Evolutionary conservation across 2,329 filamentous ascomycete species (phyloP).

Genomic region (Claviceps fusiformis): DNA sequence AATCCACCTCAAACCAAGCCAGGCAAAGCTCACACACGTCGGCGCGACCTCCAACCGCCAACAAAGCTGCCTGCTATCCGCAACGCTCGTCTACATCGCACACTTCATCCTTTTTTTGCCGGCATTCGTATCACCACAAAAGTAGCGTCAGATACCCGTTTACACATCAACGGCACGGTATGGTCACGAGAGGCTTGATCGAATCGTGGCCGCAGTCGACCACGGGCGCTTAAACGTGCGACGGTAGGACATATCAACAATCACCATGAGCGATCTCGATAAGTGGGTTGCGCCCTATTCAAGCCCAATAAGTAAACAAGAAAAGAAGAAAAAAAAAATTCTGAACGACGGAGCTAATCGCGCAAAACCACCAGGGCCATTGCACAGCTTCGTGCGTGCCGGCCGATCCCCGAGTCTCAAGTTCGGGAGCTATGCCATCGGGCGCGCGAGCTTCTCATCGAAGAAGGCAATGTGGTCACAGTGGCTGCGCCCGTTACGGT

Average conservation of each 20-base stretch:
- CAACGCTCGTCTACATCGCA: not conserved
- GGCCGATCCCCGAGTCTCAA: conserved; percentile 87
- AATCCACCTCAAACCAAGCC: not conserved
- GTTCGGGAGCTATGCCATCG: conserved; percentile 97
- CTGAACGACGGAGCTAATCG: not conserved
- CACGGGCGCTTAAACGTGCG: conserved; percentile 7
- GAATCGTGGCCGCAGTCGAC: conserved; percentile 8
- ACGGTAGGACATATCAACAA: not conserved
- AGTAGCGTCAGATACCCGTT: not conserved
- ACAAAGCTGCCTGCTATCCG: not conserved
- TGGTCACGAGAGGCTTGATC: conserved; percentile 8
- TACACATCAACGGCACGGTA: conserved; percentile 11
- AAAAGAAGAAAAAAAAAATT: not conserved
- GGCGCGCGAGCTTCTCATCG: conserved; percentile 86
- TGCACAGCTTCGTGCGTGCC: conserved; percentile 85
- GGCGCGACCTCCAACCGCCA: not conserved
- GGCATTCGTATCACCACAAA: not conserved
- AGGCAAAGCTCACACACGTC: not conserved
- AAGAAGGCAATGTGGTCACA: conserved; percentile 93
- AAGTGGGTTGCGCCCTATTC: conserved; percentile 41
- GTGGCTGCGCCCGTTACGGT: conserved; percentile 91
- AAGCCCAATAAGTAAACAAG: too few species aligned
- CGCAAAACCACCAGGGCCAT: conserved; percentile 53
- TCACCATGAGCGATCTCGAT: conserved; percentile 82
- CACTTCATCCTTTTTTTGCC: not conserved